Base-by-base conservation (phyloP, 345 rosid species). In the Salix arbutifolia region DNA sequence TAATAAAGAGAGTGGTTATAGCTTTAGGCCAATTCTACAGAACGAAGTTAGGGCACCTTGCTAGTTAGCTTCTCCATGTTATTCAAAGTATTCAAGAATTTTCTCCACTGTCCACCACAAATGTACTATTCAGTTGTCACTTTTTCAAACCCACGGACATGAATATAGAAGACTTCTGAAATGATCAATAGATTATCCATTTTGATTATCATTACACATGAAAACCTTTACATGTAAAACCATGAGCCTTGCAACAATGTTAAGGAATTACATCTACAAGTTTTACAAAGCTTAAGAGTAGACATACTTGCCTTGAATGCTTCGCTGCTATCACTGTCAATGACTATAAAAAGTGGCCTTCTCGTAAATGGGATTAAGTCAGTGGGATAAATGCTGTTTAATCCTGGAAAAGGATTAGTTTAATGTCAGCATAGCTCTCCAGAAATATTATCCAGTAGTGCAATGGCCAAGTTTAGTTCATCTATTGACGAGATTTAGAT, bases 341-440 rank as follows among this genome's bases (percentile, higher is more conserved):
- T 83, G 67, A 94, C 78, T 74, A 92, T 77, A 83, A 94, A 90
- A 30, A 92, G 95, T 58, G 97, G 94, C 80, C 86, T 90, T 82
- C 98, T 89, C 61, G 98, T 92, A 82, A 94, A 94, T 75, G 98
- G 97, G 86, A 91, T 85, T 74, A 94, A 79, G 88, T 94, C 97
- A 76, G 87, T 79, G 56, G 98, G 97, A 79, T 92, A 91, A 77
- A 94, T 83, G 86, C 84, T 88, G 86, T 89, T 94, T 76, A 86
- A 70, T 87, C 95, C 98, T 94, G 89, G 62, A 83, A 86, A 76
- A 17, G 37, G 48, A 35, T 67, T 74, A 79, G 68, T 28, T 58
- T 46, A 44, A 67, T 23, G 73, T 80, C 74, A 82, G 79, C 56
- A 48, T 19, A 70, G 17, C 18, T 65, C 42, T 26, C 61, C 38